Base-by-base conservation (phyloP, 352 stramenopile species). In the Phytophthora palmivora region DNA sequence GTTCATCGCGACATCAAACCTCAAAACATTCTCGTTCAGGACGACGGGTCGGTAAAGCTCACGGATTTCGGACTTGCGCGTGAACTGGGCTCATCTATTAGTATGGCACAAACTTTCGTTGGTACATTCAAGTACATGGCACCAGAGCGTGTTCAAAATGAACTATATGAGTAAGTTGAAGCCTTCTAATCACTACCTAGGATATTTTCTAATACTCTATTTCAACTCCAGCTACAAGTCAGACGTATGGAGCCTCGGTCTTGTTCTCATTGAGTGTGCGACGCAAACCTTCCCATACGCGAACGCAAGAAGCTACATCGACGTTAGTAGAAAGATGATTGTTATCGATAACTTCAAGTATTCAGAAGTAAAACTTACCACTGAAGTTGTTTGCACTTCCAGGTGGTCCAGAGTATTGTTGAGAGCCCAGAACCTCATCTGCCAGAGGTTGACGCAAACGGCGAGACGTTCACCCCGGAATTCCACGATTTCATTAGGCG, bases 1-100 rank as follows among this genome's bases (percentile, higher is more conserved):
- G 98, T 98, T 52, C 94, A 98, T 53, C 88, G 94, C 33, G 94
- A 98, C 55, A 85, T 98, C 56, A 98, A 98, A 56, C 92, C 92
- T 14, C 89, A 90, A 34, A 98, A 98, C 72, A 85, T 98, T 28
- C 76, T 98, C 15, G 71, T 97, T 42, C 91, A 96, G 55, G 46
- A 72, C 26, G 53, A 86, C 16, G 89, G 83, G n/a, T 68, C 58
- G 10, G 79, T 96, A 28, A 97, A 97, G 59, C 75, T 92, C 36
- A 90, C 82, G 3, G 84, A 94, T 67, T 94, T 94, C 54, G 84
- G 84, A 10, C 71, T 94, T 18, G 83, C 82, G 4, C 56, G 83
- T 11, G 82, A 88, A 44, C 69, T 94, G 16, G 76, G 81, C 36
- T 72, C 87, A 43, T 90, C 84, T 11, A 74, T 80, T 16, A 83